phyloP scores from a whole-genome alignment of 1,284 basidiomycete species.

The Trametes hirsuta region DNA sequence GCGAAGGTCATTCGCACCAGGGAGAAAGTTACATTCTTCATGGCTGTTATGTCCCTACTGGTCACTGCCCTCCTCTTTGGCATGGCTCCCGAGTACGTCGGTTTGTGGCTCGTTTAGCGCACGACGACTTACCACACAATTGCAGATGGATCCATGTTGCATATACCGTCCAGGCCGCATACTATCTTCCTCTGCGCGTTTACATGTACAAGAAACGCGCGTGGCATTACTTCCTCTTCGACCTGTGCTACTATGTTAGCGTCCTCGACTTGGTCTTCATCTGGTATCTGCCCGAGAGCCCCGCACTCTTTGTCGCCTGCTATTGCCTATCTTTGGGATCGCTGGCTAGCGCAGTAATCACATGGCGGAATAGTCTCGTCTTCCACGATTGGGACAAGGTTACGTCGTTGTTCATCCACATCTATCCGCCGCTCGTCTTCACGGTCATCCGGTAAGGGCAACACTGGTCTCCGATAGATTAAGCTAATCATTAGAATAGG shows the following conservation, averaged over 20 bases:
- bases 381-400: constrained; percentile 96
- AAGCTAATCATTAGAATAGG: constrained; percentile 41
- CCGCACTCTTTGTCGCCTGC: constrained; percentile 81
- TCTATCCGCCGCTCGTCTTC: constrained; percentile 86
- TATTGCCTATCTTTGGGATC: constrained; percentile 89
- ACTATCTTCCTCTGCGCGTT: constrained; percentile 80
- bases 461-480: background rate
- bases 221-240: constrained; percentile 95
- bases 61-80: constrained; percentile 84
- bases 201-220: constrained; percentile 86
- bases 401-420: constrained; percentile 88
- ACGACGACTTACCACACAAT: background rate
- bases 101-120: constrained; percentile 26
- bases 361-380: constrained; percentile 96
- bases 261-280: constrained; percentile 89
- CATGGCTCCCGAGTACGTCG: constrained; percentile 77
- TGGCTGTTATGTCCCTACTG: constrained; percentile 88
- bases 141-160: constrained; percentile 75
- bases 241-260: constrained; percentile 89
- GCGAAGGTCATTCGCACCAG: constrained; percentile 90
- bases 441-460: constrained; percentile 79
- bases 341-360: constrained; percentile 91
- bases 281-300: constrained; percentile 79
- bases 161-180: constrained; percentile 75
- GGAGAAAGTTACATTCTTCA: constrained; percentile 90